Percentiles rank a stretch among this genome's conserved stretches.
Conservation (phyloP, 768 basidiomycete genomes). For the Fibroporia radiculosa region DNA sequence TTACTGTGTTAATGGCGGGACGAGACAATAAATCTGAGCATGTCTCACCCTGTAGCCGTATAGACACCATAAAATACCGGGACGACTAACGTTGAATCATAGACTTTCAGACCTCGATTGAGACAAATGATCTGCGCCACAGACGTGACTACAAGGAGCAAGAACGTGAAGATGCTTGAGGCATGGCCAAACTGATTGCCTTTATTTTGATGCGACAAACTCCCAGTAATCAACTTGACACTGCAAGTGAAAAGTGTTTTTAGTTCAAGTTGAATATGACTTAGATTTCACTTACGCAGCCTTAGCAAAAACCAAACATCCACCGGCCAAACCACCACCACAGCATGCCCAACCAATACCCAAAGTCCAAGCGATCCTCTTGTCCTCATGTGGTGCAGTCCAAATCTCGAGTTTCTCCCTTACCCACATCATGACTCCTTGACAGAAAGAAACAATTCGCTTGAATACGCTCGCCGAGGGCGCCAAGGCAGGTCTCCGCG, state of each 20-base stretch:
- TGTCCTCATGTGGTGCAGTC: conserved; percentile 78
- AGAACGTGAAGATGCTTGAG: conserved; percentile 67
- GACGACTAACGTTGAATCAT: conserved; percentile 87
- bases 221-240: conserved; percentile 74
- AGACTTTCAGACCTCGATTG: conserved; percentile 83
- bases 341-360: conserved; percentile 93
- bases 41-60: conserved; percentile 65
- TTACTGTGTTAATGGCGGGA: not conserved
- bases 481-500: conserved; percentile 15
- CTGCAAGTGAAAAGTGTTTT: conserved; percentile 25
- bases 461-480: conserved; percentile 22
- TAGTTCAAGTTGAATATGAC: not conserved
- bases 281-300: conserved; percentile 41
- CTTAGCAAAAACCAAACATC: conserved; percentile 81
- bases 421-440: conserved; percentile 41
- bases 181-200: conserved; percentile 84
- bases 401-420: conserved; percentile 61
- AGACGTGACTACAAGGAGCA: conserved; percentile 55
- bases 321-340: conserved; percentile 86
- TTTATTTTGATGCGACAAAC: conserved; percentile 69
- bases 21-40: not conserved
- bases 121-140: conserved; percentile 88
- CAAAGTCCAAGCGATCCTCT: conserved; percentile 80
- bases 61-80: conserved; percentile 94
- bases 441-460: conserved; percentile 34